These are phyloP conservation scores for Wilcoxina mikolae DNA, from an alignment of 495 filamentous ascomycete genomes.

Conservation along the genomic window DNA sequence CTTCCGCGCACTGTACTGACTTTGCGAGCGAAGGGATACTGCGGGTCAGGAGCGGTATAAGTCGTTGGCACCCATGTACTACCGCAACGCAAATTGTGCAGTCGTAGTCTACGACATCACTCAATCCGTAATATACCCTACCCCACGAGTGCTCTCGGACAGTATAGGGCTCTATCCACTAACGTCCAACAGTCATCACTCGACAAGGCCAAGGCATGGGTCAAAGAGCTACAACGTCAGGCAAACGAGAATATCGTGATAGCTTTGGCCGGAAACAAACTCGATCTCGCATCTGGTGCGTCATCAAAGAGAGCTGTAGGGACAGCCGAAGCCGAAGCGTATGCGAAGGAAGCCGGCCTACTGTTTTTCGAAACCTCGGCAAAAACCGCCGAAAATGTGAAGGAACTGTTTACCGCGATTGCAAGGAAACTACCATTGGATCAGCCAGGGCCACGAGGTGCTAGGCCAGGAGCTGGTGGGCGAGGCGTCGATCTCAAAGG, in stretches of 20 bases:
- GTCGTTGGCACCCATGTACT: conserved; percentile 98
- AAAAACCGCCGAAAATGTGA: conserved; percentile 90
- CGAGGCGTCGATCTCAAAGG: conserved; percentile 26
- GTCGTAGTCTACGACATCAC: conserved; percentile 99
- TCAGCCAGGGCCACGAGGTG: conserved; percentile 73
- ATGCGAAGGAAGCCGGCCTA: conserved; percentile 79
- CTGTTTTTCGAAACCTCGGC: conserved; percentile 97
- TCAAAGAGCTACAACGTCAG: conserved; percentile 97
- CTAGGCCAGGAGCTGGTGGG: conserved; percentile 44
- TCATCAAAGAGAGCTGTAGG: conserved; percentile 76
- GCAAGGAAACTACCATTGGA: conserved; percentile 94
- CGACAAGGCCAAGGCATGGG: conserved; percentile 97
- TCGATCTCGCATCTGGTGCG: conserved; percentile 71
- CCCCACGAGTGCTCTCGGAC: neutral
- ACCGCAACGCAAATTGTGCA: conserved; percentile 95
- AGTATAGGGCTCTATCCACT: neutral
- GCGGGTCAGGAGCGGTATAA: conserved; percentile 97
- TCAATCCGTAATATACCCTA: conserved; percentile 60
- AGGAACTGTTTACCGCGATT: conserved; percentile 93
- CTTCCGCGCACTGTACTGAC: conserved; percentile 9
- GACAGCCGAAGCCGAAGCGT: conserved; percentile 82
- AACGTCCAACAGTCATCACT: conserved; percentile 54
- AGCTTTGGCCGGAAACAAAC: conserved; percentile 91
- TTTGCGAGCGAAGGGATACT: conserved; percentile 45
- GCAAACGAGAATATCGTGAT: conserved; percentile 99